Conservation (phyloP, 2,329 filamentous ascomycete species). For the Xylaria polymorpha region DNA sequence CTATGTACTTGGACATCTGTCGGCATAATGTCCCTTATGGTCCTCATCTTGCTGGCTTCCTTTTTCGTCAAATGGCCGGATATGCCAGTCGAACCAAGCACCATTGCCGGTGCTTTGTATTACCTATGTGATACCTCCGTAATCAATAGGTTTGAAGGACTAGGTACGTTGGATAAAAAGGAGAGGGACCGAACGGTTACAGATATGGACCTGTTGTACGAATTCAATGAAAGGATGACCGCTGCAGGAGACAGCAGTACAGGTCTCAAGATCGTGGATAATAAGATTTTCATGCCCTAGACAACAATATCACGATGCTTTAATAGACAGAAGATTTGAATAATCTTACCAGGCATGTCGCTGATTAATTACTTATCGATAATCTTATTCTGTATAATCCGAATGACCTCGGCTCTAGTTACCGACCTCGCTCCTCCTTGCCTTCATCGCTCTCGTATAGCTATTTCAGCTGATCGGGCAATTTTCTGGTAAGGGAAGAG, state of each 20-base stretch:
- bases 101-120: conserved; percentile 52
- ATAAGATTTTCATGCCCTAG: conserved; percentile 11
- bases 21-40: conserved; percentile 52
- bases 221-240: conserved; percentile 24
- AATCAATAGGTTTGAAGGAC: conserved; percentile 18
- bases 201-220: conserved; percentile 21
- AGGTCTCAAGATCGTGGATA: conserved; percentile 22
- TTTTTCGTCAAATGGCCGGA: conserved; percentile 52
- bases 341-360: too few species aligned
- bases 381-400: too few species aligned
- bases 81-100: conserved; percentile 53
- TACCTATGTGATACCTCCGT: conserved; percentile 44
- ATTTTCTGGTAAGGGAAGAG: too few species aligned
- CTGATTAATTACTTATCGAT: too few species aligned
- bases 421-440: too few species aligned
- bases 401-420: too few species aligned
- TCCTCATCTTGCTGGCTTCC: conserved; percentile 50
- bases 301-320: too few species aligned
- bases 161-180: conserved; percentile 24
- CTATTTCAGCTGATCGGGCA: too few species aligned
- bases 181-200: conserved; percentile 26
- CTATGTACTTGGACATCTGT: conserved; percentile 52
- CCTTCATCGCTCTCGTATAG: too few species aligned
- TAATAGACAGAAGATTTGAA: too few species aligned
- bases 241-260: conserved; percentile 2